Evolutionary conservation across 257 asterid species (phyloP), one percentile per base, ranked within the genome.

Genomic region (Nicotiana otophora): DNA sequence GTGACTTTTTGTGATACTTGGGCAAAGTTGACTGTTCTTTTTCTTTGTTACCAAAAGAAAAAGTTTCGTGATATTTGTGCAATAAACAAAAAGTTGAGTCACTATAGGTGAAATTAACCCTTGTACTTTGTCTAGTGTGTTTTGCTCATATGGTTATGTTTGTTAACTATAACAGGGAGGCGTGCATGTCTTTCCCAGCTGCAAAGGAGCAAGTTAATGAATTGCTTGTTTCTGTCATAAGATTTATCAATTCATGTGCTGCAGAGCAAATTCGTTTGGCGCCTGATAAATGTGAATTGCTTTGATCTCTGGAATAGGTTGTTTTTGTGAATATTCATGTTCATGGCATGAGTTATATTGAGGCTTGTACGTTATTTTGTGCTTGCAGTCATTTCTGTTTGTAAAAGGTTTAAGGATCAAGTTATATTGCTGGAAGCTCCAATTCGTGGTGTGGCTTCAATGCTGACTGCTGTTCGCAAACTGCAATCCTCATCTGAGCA

Each of bases 331-430:
- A 30, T 26, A 31, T 17, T 72, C 30, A 33, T 46, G 28, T 5
- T 28, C 28, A 20, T 75, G 63, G 61, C 31, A 14, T 83, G 57
- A 63, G 80, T 88, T 84, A 83, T 84, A 63, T 75, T 17, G n/a
- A 78, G 81, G 81, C 54, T 81, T 64, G 65, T 84, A 30, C 46
- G 6, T 23, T 16, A 58, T 70, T 42, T 84, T 84, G 81, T 84
- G 81, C 19, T 82, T 87, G 91, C 97, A 96, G 98, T 96, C 85
- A 82, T 94, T 84, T 90, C 94, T 83, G 83, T 94, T 74, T 96
- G 98, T 91, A 93, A 81, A 88, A 92, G 89, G 91, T 90, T 96
- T 63, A 93, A 92, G 91, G 99, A 94, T 31, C 93, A 87, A 64
- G 90, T 92, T 69, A 62, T 92, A 91, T 77, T 86, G 82, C 90